These are phyloP conservation scores for Aethionema arabicum DNA, from an alignment of 345 rosid species.

Conservation along the genomic window DNA sequence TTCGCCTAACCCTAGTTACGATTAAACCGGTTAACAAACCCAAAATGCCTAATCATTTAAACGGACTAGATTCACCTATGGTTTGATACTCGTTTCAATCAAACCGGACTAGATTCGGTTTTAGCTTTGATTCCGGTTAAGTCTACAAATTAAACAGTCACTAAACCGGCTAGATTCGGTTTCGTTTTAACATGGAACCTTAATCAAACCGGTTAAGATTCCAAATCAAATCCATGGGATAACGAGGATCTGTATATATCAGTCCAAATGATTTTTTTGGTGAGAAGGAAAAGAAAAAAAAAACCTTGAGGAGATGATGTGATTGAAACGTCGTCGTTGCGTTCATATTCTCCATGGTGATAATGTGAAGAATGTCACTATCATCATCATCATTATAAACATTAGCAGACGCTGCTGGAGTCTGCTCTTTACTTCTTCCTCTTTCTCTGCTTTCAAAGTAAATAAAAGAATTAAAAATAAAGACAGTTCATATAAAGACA, in stretches of 20 bases:
- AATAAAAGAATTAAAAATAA: neutral
- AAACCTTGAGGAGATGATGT: constrained; percentile 46
- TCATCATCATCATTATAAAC: constrained; percentile 41
- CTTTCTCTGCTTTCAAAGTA: constrained; percentile 30
- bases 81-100: neutral
- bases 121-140: neutral
- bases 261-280: neutral
- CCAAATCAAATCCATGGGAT: neutral
- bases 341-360: constrained; percentile 36
- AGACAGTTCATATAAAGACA: constrained; percentile 30
- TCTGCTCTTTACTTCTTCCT: constrained; percentile 32
- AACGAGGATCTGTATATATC: neutral
- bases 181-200: neutral
- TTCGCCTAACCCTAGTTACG: neutral
- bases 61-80: neutral
- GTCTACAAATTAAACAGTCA: neutral
- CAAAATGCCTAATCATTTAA: neutral
- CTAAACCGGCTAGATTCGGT: too few relatives aligned
- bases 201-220: neutral
- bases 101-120: neutral
- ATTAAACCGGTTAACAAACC: neutral
- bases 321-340: constrained; percentile 41
- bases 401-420: constrained; percentile 32
- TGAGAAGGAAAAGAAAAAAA: neutral
- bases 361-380: constrained; percentile 39